Conservation (phyloP, 352 stramenopile genomes). For the Phytophthora rubi region DNA sequence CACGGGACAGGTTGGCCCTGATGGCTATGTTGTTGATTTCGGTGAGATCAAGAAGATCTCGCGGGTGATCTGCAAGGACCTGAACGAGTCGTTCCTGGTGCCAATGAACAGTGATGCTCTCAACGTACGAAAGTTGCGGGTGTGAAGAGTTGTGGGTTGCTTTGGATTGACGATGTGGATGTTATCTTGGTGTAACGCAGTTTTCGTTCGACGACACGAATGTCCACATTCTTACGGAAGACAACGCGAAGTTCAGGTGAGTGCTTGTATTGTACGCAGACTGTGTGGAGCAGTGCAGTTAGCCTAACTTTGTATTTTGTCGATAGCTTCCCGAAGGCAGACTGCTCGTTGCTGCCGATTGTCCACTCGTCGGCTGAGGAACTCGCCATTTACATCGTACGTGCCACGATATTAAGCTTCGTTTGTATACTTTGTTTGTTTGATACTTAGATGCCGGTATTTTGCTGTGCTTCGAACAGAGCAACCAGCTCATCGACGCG, state of each 20-base stretch:
- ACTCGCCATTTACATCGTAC: slow-evolving; percentile 94
- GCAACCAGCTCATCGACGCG: slow-evolving; percentile 86
- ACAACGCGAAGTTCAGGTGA: slow-evolving; percentile 93
- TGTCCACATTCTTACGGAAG: slow-evolving; percentile 93
- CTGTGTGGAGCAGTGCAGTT: not conserved
- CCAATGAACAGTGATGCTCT: slow-evolving; percentile 95
- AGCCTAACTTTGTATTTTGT: not conserved
- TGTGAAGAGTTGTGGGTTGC: not conserved
- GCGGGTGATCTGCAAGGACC: slow-evolving; percentile 94
- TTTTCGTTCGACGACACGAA: slow-evolving; percentile 88
- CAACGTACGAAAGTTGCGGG: slow-evolving; percentile 45
- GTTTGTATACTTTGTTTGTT: not conserved
- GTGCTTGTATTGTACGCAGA: not conserved
- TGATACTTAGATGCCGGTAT: not conserved
- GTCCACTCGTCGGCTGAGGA: slow-evolving; percentile 98
- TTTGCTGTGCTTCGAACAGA: slow-evolving; percentile 46
- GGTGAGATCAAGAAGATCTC: slow-evolving; percentile 97
- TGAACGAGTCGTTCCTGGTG: slow-evolving; percentile 98
- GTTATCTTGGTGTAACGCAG: slow-evolving; percentile 33
- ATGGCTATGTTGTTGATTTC: slow-evolving; percentile 99
- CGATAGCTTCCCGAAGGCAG: slow-evolving; percentile 90
- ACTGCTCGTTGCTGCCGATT: slow-evolving; percentile 97
- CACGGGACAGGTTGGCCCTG: slow-evolving; percentile 81
- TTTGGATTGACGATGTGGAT: not conserved
- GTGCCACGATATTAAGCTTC: slow-evolving; percentile 19